phyloP scores from a whole-genome alignment of 768 basidiomycete species.

The Boletus sp. region DNA sequence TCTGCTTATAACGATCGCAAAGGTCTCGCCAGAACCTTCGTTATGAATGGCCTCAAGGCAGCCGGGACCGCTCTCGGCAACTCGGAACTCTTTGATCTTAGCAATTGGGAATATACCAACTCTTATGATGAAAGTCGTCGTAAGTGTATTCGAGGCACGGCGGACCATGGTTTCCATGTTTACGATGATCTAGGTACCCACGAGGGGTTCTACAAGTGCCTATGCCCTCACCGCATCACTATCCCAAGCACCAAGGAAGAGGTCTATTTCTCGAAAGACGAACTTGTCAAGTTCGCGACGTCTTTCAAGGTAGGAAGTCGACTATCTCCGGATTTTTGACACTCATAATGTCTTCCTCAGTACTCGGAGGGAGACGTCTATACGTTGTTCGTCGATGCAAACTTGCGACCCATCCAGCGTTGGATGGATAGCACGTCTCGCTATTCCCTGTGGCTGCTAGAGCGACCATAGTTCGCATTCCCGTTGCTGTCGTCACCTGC shows the following conservation, averaged over 20 bases:
- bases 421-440: slow-evolving; percentile 74
- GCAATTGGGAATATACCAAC: slow-evolving; percentile 74
- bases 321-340: neutral
- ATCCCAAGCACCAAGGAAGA: slow-evolving; percentile 45
- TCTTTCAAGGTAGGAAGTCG: slow-evolving; percentile 69
- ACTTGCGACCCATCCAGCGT: slow-evolving; percentile 79
- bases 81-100: slow-evolving; percentile 57
- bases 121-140: slow-evolving; percentile 55
- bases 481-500: slow-evolving; percentile 50
- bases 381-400: slow-evolving; percentile 66
- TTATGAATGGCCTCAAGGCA: slow-evolving; percentile 78
- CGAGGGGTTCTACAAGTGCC: slow-evolving; percentile 80
- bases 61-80: slow-evolving; percentile 72
- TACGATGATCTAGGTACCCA: slow-evolving; percentile 57
- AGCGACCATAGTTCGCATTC: slow-evolving; percentile 81
- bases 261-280: slow-evolving; percentile 61
- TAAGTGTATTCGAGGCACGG: slow-evolving; percentile 26
- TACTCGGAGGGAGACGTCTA: slow-evolving; percentile 75
- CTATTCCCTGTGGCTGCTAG: slow-evolving; percentile 89
- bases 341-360: slow-evolving; percentile 38
- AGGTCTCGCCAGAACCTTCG: slow-evolving; percentile 71
- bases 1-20: slow-evolving; percentile 83
- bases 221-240: slow-evolving; percentile 52
- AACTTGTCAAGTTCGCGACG: slow-evolving; percentile 81
- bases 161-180: neutral